Conservation (phyloP, 2,329 filamentous ascomycete genomes). For the Trichoderma endophyticum region DNA sequence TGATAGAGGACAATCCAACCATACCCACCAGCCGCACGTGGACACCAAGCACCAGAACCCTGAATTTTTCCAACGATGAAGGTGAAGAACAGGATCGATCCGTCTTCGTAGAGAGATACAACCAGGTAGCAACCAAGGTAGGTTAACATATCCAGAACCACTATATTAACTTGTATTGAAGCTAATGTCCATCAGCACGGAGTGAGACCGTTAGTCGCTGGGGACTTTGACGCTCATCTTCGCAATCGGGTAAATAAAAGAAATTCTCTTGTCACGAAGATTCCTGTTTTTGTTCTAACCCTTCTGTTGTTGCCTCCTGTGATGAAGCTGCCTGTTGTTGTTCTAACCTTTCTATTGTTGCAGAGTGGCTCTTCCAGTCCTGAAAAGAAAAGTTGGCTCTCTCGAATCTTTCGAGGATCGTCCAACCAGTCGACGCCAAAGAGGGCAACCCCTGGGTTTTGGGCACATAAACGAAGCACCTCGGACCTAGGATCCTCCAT, state of each 20-base stretch:
- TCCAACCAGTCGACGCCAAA: constrained; percentile 20
- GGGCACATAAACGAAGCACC: constrained; percentile 49
- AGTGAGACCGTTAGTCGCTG: constrained; percentile 41
- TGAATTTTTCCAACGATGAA: constrained; percentile 44
- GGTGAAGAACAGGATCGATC: constrained; percentile 49
- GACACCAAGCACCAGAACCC: constrained; percentile 54
- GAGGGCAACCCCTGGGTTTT: constrained; percentile 13
- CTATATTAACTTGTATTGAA: background rate
- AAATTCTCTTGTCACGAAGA: background rate
- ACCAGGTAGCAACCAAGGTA: constrained; percentile 58
- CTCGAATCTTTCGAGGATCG: constrained; percentile 34
- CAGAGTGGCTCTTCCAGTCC: constrained; percentile 25
- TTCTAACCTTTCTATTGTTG: background rate
- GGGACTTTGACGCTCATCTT: constrained; percentile 37
- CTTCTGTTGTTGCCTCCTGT: too few relatives aligned
- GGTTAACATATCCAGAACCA: background rate
- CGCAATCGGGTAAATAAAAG: constrained; percentile 32
- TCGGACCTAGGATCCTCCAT: constrained; percentile 53
- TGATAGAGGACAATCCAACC: constrained; percentile 21
- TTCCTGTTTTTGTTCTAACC: background rate
- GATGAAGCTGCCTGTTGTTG: background rate
- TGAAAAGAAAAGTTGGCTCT: constrained; percentile 38
- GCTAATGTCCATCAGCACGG: constrained; percentile 45
- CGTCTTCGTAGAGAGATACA: constrained; percentile 56
- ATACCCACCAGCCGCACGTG: constrained; percentile 52